Conservation (phyloP, 441 rosid genomes). For the Monsonia emarginata region DNA sequence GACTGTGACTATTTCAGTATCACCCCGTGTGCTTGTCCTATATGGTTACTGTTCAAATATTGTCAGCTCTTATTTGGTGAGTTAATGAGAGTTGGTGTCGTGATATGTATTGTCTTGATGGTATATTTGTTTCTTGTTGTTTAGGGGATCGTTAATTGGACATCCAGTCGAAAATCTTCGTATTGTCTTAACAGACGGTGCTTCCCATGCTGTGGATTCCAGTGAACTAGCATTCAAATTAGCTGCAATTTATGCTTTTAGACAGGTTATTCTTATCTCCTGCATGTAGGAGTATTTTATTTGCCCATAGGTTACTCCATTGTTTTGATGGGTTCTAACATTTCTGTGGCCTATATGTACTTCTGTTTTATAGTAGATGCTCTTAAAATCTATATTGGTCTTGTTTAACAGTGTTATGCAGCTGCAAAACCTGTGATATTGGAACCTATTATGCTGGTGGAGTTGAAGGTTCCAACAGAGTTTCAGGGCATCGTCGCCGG, state of each 20-base stretch:
- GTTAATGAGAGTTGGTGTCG: background rate
- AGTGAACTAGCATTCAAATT: slow-evolving; percentile 96
- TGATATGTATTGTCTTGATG: background rate
- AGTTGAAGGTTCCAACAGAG: slow-evolving; percentile 85
- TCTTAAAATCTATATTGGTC: background rate
- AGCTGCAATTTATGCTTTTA: slow-evolving; percentile 89
- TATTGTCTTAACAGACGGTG: slow-evolving; percentile 78
- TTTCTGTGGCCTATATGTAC: background rate
- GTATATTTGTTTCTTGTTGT: slow-evolving; percentile 12
- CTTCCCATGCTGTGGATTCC: slow-evolving; percentile 88
- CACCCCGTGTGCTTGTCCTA: background rate
- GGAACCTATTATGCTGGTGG: slow-evolving; percentile 91
- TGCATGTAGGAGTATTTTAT: background rate
- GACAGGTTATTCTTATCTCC: slow-evolving; percentile 40
- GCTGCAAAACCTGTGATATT: slow-evolving; percentile 81
- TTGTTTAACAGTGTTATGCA: slow-evolving; percentile 48
- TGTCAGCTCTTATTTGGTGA: background rate
- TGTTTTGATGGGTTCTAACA: background rate
- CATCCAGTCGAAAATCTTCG: slow-evolving; percentile 88
- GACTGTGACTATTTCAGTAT: background rate
- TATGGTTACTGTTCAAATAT: too few species aligned
- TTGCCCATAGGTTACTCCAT: background rate
- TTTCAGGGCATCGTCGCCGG: slow-evolving; percentile 93
- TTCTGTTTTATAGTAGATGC: background rate
- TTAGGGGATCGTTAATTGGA: slow-evolving; percentile 87